Evolutionary conservation across 192 early-diverging fungal genomes (phyloP).

Genomic region (Pilobolus umbonatus): DNA sequence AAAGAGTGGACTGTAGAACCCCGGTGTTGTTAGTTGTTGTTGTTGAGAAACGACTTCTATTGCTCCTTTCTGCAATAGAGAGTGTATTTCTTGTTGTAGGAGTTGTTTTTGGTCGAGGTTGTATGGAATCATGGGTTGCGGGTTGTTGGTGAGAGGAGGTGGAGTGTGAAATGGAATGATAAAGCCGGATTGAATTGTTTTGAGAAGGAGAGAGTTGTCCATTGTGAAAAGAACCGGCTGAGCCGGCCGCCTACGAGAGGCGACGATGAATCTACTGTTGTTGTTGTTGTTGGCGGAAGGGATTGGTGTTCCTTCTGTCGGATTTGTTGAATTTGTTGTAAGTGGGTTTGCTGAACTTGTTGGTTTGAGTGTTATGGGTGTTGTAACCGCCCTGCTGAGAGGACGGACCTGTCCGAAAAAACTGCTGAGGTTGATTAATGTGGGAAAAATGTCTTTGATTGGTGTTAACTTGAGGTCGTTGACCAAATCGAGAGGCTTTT

Average conservation of each 20-base stretch:
- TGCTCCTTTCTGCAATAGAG: conserved; percentile 19
- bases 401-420: conserved; percentile 16
- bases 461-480: background rate
- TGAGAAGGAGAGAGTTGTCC: conserved; percentile 15
- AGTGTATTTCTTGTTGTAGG: conserved; percentile 21
- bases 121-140: conserved; percentile 8
- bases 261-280: background rate
- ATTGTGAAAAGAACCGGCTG: conserved; percentile 11
- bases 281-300: background rate
- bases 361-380: background rate
- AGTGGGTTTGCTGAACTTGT: background rate
- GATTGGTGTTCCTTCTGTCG: conserved; percentile 1
- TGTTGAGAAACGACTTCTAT: conserved; percentile 27
- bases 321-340: conserved; percentile 2
- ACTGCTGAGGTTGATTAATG: background rate
- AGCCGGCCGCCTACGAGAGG: conserved; percentile 20
- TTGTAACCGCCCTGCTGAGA: conserved; percentile 5
- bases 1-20: conserved; percentile 29
- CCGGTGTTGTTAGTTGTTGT: no score
- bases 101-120: conserved; percentile 7
- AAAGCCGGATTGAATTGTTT: conserved; percentile 16
- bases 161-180: conserved; percentile 15
- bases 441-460: no score
- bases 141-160: conserved; percentile 11
- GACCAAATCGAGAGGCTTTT: background rate